phyloP scores from a whole-genome alignment of 257 asterid genomes.

The Solanum verrucosum region DNA sequence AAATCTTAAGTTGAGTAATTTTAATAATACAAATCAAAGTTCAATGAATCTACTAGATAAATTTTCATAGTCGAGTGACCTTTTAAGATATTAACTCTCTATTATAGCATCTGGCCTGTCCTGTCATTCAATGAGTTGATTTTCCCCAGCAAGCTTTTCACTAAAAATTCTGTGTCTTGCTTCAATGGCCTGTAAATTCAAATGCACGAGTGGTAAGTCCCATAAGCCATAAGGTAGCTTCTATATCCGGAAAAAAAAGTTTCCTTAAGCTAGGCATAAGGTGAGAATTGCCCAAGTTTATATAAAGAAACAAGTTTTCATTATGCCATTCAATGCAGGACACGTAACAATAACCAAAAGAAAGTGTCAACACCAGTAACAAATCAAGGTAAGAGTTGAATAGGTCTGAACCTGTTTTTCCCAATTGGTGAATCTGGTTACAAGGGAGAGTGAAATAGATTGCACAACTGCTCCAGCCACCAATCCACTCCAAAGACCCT shows the following conservation, averaged over 20 bases:
- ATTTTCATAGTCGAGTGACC: background rate
- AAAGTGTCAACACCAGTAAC: background rate
- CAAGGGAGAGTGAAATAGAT: constrained; percentile 27
- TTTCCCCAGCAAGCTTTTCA: constrained; percentile 1
- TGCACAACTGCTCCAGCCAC: constrained; percentile 56
- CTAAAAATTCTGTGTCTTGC: constrained; percentile 36
- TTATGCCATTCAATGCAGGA: background rate
- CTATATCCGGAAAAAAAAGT: background rate
- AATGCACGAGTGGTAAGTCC: background rate
- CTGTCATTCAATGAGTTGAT: background rate
- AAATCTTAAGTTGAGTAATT: background rate
- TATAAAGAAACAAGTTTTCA: background rate
- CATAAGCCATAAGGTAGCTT: background rate
- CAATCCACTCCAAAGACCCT: constrained; percentile 75
- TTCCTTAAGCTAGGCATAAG: background rate
- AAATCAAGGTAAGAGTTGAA: background rate
- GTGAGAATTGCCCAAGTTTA: background rate
- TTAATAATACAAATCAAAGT: background rate
- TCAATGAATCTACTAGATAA: too few species aligned
- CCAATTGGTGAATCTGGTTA: constrained; percentile 64
- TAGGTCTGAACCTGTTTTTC: constrained; percentile 42
- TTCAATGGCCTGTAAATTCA: constrained; percentile 32
- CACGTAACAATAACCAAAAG: background rate
- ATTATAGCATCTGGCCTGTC: background rate
- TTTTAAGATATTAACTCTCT: background rate